Evolutionary conservation across 139 green algal species (phyloP), one percentile per base, ranked within the genome.

Genomic region (Chlorella vulgaris): DNA sequence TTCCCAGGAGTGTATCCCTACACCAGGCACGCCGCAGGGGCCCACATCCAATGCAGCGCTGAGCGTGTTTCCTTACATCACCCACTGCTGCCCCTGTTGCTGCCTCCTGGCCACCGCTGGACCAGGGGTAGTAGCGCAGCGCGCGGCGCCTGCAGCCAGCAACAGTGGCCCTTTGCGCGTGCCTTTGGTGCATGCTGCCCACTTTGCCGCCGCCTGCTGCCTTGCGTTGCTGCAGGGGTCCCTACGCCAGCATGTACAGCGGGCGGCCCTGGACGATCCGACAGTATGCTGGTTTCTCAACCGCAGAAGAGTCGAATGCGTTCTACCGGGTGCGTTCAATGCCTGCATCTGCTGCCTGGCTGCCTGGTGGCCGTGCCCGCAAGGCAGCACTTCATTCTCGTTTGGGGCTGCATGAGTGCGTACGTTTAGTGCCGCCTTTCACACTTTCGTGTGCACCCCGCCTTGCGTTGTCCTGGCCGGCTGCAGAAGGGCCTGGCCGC

Each of bases 201-300:
- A n/a, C n/a, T n/a, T n/a, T n/a, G n/a, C n/a, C n/a, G n/a, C n/a
- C n/a, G n/a, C n/a, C n/a, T n/a, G n/a, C n/a, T n/a, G n/a, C n/a
- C n/a, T n/a, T n/a, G n/a, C n/a, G n/a, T n/a, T 33, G 5, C 33
- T 43, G 50, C 73, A 79, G 73, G 21, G 91, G 91, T 1, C 89
- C 89, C 0, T 94, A 95, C 36, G 83, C 88, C 4, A 84, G 65
- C 36, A 95, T 95, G 91, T 94, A 94, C 86, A 90, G 88, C 21
- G 60, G 74, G 3, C 53, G 89, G 21, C 91, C 91, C 5, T 95
- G 91, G 91, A 95, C 91, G 38, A 94, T 95, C 68, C 81, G 91
- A 21, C 91, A 95, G 83, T 95, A 95, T 65, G 91, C 91, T 21
- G 91, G 91, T 31, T 94, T 93, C 83, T 93, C 88, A 55, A 95